These are phyloP conservation scores for Rhodotorula toruloides DNA, from an alignment of 768 basidiomycete genomes.

Conservation along the genomic window DNA sequence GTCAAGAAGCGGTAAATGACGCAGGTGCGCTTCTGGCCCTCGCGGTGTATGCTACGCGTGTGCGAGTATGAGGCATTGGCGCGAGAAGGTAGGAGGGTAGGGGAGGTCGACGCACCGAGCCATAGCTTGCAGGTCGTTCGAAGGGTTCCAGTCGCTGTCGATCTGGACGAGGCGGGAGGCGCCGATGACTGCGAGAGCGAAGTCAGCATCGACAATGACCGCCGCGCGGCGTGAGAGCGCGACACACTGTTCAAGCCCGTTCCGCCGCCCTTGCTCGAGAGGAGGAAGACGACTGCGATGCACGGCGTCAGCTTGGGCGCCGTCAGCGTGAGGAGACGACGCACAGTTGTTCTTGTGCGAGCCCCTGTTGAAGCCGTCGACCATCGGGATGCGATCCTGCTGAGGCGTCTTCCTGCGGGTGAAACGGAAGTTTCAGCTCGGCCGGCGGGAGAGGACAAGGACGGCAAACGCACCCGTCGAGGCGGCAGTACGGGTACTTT, in stretches of 20 bases:
- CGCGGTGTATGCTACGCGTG: slow-evolving; percentile 52
- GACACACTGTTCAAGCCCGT: slow-evolving; percentile 72
- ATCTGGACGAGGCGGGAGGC: slow-evolving; percentile 79
- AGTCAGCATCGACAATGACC: too few species aligned
- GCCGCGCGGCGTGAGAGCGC: slow-evolving; percentile 27
- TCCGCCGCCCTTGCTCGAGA: slow-evolving; percentile 93
- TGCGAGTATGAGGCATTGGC: not conserved
- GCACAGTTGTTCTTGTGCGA: slow-evolving; percentile 66
- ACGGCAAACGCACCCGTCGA: slow-evolving; percentile 65
- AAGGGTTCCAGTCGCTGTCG: slow-evolving; percentile 90
- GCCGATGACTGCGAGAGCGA: slow-evolving; percentile 57
- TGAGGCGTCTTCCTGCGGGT: slow-evolving; percentile 34
- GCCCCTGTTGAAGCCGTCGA: slow-evolving; percentile 80
- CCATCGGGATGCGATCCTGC: slow-evolving; percentile 73
- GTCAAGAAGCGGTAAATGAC: slow-evolving; percentile 72
- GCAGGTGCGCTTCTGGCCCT: slow-evolving; percentile 87
- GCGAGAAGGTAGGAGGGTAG: not conserved
- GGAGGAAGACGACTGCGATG: slow-evolving; percentile 70
- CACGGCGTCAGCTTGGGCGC: not conserved
- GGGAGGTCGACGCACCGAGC: slow-evolving; percentile 54
- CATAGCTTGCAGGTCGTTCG: slow-evolving; percentile 91
- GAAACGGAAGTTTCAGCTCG: not conserved
- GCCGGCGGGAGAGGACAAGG: too few species aligned
- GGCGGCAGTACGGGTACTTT: slow-evolving; percentile 69
- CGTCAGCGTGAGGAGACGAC: slow-evolving; percentile 42